A percentile compares a stretch with the other conserved stretches of the same genome.
phyloP scores from a whole-genome alignment of 2,329 filamentous ascomycete genomes.

The Fusarium staphyleae region DNA sequence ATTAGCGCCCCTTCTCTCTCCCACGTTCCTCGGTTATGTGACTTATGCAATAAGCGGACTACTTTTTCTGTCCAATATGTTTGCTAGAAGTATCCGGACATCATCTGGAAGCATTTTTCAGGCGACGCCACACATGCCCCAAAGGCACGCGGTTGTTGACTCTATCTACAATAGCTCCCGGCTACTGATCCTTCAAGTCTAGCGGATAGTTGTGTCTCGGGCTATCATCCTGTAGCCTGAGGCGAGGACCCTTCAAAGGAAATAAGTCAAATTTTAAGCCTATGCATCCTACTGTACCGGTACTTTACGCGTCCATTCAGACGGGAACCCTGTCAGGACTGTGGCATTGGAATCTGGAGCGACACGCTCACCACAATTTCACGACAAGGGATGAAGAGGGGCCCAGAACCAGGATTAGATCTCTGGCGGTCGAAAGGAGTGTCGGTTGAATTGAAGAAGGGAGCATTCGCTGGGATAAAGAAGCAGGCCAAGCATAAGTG shows the following conservation, averaged over 20 bases:
- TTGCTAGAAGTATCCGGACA: no score
- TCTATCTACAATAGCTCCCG: neutral
- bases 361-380: slow-evolving; percentile 2
- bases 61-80: no score
- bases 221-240: slow-evolving; percentile 11
- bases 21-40: neutral
- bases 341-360: slow-evolving; percentile 3
- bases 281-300: neutral
- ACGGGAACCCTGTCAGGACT: neutral
- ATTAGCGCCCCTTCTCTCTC: neutral
- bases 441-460: neutral
- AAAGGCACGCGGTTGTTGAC: neutral
- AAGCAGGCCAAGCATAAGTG: neutral
- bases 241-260: slow-evolving; percentile 9
- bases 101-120: neutral
- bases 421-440: neutral
- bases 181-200: neutral
- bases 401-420: neutral
- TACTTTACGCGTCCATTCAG: slow-evolving; percentile 1
- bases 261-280: slow-evolving; percentile 35
- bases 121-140: neutral
- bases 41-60: neutral
- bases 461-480: neutral
- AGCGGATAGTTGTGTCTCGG: neutral
- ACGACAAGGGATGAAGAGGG: neutral